A percentile compares a stretch with the other conserved stretches of the same genome.
Evolutionary conservation across 2,329 filamentous ascomycete genomes (phyloP).

Genomic region (Aspergillus puulaauensis): DNA sequence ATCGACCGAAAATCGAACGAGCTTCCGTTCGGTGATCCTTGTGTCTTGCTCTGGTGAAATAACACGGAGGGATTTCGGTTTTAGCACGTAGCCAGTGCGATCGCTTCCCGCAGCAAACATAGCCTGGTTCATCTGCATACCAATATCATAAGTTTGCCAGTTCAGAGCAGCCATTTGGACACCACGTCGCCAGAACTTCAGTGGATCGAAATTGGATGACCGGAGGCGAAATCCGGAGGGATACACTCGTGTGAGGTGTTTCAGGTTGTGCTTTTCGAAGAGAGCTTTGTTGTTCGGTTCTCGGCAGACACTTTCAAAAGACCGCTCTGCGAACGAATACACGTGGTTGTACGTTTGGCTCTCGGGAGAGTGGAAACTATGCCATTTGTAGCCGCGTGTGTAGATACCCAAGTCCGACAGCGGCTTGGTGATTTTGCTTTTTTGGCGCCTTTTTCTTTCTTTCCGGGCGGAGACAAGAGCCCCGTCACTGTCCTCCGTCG

Average conservation of each 20-base stretch:
- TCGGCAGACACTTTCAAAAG: constrained; percentile 77
- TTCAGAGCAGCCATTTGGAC: constrained; percentile 98
- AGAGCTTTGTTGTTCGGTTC: constrained; percentile 73
- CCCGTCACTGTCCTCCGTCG: constrained; percentile 76
- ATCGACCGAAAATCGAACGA: constrained; percentile 81
- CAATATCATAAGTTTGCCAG: constrained; percentile 96
- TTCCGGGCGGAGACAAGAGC: constrained; percentile 51
- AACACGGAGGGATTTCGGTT: constrained; percentile 76
- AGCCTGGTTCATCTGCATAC: constrained; percentile 93
- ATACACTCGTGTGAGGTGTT: constrained; percentile 90
- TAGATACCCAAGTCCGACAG: constrained; percentile 85
- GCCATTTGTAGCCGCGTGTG: constrained; percentile 76
- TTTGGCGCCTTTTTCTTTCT: constrained; percentile 61
- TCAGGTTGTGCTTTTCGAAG: constrained; percentile 86
- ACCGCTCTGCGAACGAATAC: constrained; percentile 89
- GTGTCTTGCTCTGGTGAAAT: constrained; percentile 30
- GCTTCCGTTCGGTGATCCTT: constrained; percentile 71
- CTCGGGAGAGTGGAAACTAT: constrained; percentile 72
- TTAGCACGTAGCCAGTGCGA: constrained; percentile 87
- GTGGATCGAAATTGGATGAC: constrained; percentile 92
- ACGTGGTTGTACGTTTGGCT: constrained; percentile 91
- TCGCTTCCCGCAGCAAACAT: constrained; percentile 94
- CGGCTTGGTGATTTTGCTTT: constrained; percentile 81
- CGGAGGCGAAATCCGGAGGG: constrained; percentile 77
- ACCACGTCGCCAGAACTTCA: constrained; percentile 89